Percentiles rank a stretch among this genome's conserved stretches.
Evolutionary conservation across 2,329 filamentous ascomycete genomes (phyloP).

Genomic region (Colletotrichum tamarilloi): DNA sequence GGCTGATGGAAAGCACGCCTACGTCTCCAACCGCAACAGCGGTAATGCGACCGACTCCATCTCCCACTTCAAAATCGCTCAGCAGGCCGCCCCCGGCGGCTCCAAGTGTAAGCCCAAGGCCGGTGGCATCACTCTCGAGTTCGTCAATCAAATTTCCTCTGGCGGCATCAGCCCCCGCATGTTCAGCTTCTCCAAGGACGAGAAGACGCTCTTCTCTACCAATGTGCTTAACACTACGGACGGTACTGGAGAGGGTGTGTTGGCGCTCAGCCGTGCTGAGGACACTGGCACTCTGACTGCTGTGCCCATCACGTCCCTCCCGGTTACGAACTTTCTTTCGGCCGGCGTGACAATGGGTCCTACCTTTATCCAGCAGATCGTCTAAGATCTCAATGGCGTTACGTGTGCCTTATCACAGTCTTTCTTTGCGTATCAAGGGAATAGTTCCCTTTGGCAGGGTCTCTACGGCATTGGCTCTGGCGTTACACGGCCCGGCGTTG

Average conservation of each 20-base stretch:
- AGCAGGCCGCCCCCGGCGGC: slow-evolving; percentile 34
- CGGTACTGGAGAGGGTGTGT: slow-evolving; percentile 48
- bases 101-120: slow-evolving; percentile 39
- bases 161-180: slow-evolving; percentile 56
- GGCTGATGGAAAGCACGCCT: slow-evolving; percentile 55
- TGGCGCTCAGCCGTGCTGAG: slow-evolving; percentile 42
- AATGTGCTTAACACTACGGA: slow-evolving; percentile 49
- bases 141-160: slow-evolving; percentile 46
- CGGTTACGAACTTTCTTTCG: slow-evolving; percentile 12
- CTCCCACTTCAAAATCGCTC: slow-evolving; percentile 55
- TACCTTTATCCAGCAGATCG: slow-evolving; percentile 44
- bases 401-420: background rate
- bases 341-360: too few species aligned
- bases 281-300: slow-evolving; percentile 44
- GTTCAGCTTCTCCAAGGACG: slow-evolving; percentile 53
- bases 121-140: slow-evolving; percentile 46
- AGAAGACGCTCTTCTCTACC: slow-evolving; percentile 54
- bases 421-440: background rate
- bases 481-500: slow-evolving; percentile 23
- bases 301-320: slow-evolving; percentile 42
- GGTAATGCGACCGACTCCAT: slow-evolving; percentile 59
- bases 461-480: background rate
- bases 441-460: background rate
- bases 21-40: slow-evolving; percentile 63
- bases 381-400: background rate